A percentile compares a stretch with the other conserved stretches of the same genome.
These are phyloP conservation scores for Stagonosporopsis cucurbitacearum DNA, from an alignment of 2,329 filamentous ascomycete genomes.

Conservation along the genomic window DNA sequence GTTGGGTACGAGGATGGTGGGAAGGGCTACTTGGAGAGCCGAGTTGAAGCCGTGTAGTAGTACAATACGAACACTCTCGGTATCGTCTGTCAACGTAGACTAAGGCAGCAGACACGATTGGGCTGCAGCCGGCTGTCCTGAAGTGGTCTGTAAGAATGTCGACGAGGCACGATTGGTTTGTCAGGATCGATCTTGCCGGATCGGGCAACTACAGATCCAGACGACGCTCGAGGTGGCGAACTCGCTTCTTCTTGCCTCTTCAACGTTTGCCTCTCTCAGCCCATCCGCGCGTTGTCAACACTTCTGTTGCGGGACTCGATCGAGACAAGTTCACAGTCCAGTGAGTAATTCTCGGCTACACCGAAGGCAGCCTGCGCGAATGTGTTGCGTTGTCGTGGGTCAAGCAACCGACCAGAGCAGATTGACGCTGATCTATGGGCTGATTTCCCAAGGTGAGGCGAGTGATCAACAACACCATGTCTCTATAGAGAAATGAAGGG, in stretches of 20 bases:
- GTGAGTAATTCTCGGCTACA: slow-evolving; percentile 14
- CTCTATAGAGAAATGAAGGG: slow-evolving; percentile 17
- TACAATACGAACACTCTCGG: neutral
- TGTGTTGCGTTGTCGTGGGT: slow-evolving; percentile 10
- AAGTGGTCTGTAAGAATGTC: neutral
- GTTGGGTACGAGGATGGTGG: slow-evolving; percentile 2
- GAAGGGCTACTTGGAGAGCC: neutral
- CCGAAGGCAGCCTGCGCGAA: slow-evolving; percentile 6
- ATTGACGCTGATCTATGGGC: slow-evolving; percentile 35
- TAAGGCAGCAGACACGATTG: slow-evolving; percentile 5
- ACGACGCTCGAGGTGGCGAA: slow-evolving; percentile 13
- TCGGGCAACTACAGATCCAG: slow-evolving; percentile 1
- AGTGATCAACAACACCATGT: slow-evolving; percentile 26
- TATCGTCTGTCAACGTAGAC: neutral
- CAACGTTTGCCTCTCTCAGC: slow-evolving; percentile 10
- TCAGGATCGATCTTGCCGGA: slow-evolving; percentile 4
- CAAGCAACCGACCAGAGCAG: slow-evolving; percentile 11
- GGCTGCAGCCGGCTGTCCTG: slow-evolving; percentile 5
- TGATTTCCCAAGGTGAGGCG: slow-evolving; percentile 31
- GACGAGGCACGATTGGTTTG: slow-evolving; percentile 1
- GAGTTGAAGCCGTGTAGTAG: neutral
- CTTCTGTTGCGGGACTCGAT: slow-evolving; percentile 4
- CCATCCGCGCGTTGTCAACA: slow-evolving; percentile 1
- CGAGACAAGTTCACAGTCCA: neutral
- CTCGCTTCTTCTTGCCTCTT: slow-evolving; percentile 11